Percentiles rank a stretch among this genome's conserved stretches.
Conservation (phyloP, 148 eudicot species). For the Talinum fruticosum region DNA sequence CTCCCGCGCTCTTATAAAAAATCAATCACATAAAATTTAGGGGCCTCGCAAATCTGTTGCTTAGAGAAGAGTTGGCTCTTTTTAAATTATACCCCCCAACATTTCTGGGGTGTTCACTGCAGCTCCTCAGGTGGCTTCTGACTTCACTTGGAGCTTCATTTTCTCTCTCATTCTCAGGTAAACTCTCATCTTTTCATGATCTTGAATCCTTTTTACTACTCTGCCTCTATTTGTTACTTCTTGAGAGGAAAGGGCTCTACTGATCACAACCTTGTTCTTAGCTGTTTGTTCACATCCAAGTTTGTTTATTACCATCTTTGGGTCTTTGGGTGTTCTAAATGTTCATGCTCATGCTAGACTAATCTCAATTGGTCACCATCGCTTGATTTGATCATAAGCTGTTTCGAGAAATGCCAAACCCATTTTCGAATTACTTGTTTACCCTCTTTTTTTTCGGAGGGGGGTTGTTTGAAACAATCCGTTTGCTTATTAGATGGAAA, state of each 20-base stretch:
- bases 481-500: not conserved
- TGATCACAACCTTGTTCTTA: not conserved
- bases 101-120: not conserved
- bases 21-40: conserved; percentile 12
- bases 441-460: not conserved
- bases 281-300: not conserved
- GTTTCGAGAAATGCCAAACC: not conserved
- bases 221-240: no score
- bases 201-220: not conserved
- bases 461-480: not conserved
- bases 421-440: not conserved
- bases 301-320: no score
- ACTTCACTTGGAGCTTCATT: not conserved
- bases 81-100: not conserved
- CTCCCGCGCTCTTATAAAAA: conserved; percentile 40
- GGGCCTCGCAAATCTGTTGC: not conserved
- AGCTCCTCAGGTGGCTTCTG: not conserved
- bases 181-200: not conserved
- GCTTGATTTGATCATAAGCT: not conserved
- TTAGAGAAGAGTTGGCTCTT: not conserved
- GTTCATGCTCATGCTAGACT: not conserved
- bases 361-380: not conserved
- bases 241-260: no score
- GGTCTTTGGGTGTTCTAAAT: not conserved
- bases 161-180: conserved; percentile 1